Conservation (phyloP, 371 early-diverging fungal species). For the Apophysomyces trapeziformis region DNA sequence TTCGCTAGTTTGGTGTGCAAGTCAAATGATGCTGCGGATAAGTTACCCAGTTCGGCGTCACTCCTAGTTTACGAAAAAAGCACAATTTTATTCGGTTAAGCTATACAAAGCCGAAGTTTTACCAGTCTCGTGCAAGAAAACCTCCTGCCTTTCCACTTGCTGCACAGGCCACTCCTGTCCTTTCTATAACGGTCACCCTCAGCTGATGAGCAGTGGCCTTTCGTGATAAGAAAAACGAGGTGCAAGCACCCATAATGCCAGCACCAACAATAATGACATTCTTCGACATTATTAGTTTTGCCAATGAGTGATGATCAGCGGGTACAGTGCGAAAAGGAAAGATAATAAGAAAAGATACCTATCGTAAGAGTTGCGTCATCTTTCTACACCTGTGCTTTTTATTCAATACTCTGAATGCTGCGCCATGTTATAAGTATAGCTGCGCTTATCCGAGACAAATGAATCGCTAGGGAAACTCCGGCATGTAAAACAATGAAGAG, state of each 20-base stretch:
- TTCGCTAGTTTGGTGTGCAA: conserved; percentile 65
- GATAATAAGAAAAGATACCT: too few relatives aligned
- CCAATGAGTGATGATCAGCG: too few relatives aligned
- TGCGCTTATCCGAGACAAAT: too few relatives aligned
- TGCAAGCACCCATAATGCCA: conserved; percentile 67
- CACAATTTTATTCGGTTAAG: not conserved
- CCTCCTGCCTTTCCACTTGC: conserved; percentile 79
- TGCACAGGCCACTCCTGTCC: conserved; percentile 61
- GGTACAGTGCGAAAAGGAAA: too few relatives aligned
- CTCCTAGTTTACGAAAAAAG: conserved; percentile 30
- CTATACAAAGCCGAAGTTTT: not conserved
- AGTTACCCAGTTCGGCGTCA: conserved; percentile 48
- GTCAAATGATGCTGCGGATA: conserved; percentile 60
- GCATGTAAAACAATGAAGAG: too few relatives aligned
- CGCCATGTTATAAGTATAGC: too few relatives aligned
- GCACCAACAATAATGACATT: conserved; percentile 50
- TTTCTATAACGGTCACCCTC: conserved; percentile 58
- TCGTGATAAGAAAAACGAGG: conserved; percentile 63
- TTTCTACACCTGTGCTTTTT: too few relatives aligned
- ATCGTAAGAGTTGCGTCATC: too few relatives aligned
- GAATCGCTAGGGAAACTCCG: too few relatives aligned
- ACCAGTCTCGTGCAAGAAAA: conserved; percentile 71
- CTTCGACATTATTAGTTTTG: conserved; percentile 1
- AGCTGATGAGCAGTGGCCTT: conserved; percentile 21
- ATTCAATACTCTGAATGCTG: too few relatives aligned